phyloP scores from a whole-genome alignment of 495 filamentous ascomycete genomes.

The Aspergillus saccharolyticus region DNA sequence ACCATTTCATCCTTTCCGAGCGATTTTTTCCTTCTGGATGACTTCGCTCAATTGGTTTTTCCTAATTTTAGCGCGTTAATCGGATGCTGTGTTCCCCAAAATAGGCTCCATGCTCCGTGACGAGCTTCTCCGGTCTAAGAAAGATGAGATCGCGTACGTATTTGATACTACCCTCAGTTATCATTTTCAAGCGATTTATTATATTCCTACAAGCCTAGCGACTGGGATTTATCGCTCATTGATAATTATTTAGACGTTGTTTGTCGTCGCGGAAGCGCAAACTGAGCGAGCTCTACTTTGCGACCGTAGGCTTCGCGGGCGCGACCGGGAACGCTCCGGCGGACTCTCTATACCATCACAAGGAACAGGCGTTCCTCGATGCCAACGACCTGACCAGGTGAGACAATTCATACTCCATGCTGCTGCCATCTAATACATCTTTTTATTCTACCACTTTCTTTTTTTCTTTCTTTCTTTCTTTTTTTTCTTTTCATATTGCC shows the following conservation, averaged over 20 bases:
- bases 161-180: conserved; percentile 18
- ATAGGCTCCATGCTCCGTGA: conserved; percentile 54
- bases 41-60: conserved; percentile 40
- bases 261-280: conserved; percentile 76
- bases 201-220: conserved; percentile 3
- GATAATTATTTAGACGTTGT: conserved; percentile 57
- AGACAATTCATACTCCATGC: conserved; percentile 28
- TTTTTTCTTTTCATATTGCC: too few species aligned
- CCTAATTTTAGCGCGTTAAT: conserved; percentile 51
- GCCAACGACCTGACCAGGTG: conserved; percentile 74
- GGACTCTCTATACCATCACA: conserved; percentile 48
- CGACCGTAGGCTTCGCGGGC: conserved; percentile 46
- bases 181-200: conserved; percentile 15
- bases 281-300: conserved; percentile 70
- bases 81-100: conserved; percentile 53
- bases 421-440: conserved; percentile 17
- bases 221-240: conserved; percentile 28
- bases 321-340: conserved; percentile 48
- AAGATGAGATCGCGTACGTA: conserved; percentile 60
- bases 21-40: conserved; percentile 50
- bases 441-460: conserved; percentile 16
- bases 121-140: conserved; percentile 53
- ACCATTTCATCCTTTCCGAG: conserved; percentile 51
- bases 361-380: conserved; percentile 61
- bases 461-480: conserved; percentile 23